phyloP scores from a whole-genome alignment of 2,329 filamentous ascomycete species.

The Talaromyces albobiverticillius region DNA sequence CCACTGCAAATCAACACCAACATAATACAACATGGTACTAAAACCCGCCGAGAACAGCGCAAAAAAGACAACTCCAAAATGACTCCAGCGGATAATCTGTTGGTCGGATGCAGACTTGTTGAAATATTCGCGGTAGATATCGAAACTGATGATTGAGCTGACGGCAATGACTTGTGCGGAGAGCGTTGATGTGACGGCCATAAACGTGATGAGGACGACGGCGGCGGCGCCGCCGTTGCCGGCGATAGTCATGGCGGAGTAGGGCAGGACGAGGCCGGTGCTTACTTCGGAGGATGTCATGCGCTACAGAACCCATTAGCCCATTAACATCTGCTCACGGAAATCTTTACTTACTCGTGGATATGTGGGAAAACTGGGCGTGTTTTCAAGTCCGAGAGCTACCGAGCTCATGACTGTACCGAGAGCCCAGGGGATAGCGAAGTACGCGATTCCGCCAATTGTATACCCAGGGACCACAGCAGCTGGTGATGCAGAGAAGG shows the following conservation, averaged over 20 bases:
- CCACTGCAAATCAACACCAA: slow-evolving; percentile 54
- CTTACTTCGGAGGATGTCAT: slow-evolving; percentile 39
- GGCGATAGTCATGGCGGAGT: slow-evolving; percentile 37
- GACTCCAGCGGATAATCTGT: slow-evolving; percentile 52
- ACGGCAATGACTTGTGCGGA: slow-evolving; percentile 55
- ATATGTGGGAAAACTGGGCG: slow-evolving; percentile 53
- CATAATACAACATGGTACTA: slow-evolving; percentile 53
- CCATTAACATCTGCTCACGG: no score
- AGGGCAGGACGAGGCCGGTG: slow-evolving; percentile 37
- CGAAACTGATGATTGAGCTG: slow-evolving; percentile 54
- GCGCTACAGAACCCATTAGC: slow-evolving; percentile 19
- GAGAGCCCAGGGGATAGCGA: slow-evolving; percentile 54
- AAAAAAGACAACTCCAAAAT: slow-evolving; percentile 54
- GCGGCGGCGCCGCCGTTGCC: slow-evolving; percentile 39
- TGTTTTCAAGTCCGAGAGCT: slow-evolving; percentile 48
- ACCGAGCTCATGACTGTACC: slow-evolving; percentile 52
- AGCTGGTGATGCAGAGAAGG: slow-evolving; percentile 47
- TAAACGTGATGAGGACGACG: slow-evolving; percentile 39
- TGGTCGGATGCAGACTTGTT: slow-evolving; percentile 46
- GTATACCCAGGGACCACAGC: slow-evolving; percentile 51
- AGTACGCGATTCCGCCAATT: slow-evolving; percentile 53
- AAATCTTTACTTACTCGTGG: slow-evolving; percentile 35
- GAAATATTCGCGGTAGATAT: slow-evolving; percentile 53
- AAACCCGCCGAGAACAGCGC: slow-evolving; percentile 52
- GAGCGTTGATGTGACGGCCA: slow-evolving; percentile 47